These are phyloP conservation scores for Rhodosporidiobolus odoratus DNA, from an alignment of 768 basidiomycete genomes.

Conservation along the genomic window DNA sequence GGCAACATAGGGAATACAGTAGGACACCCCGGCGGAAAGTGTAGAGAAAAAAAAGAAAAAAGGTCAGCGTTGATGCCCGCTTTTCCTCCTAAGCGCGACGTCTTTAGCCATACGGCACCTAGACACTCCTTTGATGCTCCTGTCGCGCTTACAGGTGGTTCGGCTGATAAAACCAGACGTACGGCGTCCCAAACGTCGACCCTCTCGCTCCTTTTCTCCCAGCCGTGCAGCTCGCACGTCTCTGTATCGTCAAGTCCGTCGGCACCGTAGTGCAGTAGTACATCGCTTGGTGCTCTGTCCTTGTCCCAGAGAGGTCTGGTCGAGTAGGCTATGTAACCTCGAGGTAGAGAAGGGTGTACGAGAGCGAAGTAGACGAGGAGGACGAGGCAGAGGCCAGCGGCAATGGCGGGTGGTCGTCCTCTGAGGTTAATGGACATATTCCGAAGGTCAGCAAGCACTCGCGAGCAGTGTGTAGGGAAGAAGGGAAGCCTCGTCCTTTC, in stretches of 20 bases:
- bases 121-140: no score
- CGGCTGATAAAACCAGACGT: constrained; percentile 20
- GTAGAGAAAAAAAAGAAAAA: background rate
- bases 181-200: constrained; percentile 56
- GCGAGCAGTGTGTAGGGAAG: no score
- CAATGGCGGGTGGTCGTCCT: no score
- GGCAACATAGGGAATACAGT: no score
- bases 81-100: background rate
- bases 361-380: background rate
- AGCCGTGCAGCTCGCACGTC: constrained; percentile 57
- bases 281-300: constrained; percentile 52
- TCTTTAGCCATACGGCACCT: no score
- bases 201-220: constrained; percentile 49
- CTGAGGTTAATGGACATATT: no score
- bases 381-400: background rate
- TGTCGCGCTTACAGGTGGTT: no score
- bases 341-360: constrained; percentile 1
- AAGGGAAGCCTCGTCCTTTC: no score
- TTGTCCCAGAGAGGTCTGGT: constrained; percentile 52
- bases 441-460: no score
- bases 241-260: constrained; percentile 52
- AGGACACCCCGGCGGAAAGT: no score
- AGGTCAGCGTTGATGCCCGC: background rate
- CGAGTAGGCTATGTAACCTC: constrained; percentile 26
- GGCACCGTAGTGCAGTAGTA: constrained; percentile 58